Conservation (phyloP, 805 yeast species). For the Ogataea pignaliae region DNA sequence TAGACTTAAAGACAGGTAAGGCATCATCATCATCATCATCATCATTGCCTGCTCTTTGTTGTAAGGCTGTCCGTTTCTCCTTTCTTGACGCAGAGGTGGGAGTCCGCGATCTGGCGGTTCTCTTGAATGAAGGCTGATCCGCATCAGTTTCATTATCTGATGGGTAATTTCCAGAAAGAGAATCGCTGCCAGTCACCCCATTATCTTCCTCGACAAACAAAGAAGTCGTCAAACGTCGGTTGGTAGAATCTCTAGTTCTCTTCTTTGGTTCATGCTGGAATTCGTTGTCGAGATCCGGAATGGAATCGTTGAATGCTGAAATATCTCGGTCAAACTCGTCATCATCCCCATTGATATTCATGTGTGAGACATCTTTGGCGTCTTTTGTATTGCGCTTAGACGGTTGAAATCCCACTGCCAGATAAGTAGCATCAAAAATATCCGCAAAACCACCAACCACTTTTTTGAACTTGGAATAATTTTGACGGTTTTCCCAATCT, state of each 20-base stretch:
- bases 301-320: neutral
- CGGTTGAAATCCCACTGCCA: constrained; percentile 9
- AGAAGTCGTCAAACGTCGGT: neutral
- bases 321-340: neutral
- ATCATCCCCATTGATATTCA: constrained; percentile 5
- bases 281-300: constrained; percentile 16
- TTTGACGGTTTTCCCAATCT: constrained; percentile 11
- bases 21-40: constrained; percentile 22
- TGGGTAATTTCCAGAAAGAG: neutral
- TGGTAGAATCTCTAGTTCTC: neutral
- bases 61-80: neutral
- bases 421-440: constrained; percentile 17
- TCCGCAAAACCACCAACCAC: constrained; percentile 4
- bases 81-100: neutral
- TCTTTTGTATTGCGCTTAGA: constrained; percentile 12
- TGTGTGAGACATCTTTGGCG: constrained; percentile 9
- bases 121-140: constrained; percentile 4
- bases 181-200: neutral
- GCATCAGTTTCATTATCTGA: constrained; percentile 3
- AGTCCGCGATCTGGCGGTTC: neutral
- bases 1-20: constrained; percentile 26
- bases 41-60: neutral
- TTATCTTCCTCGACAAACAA: constrained; percentile 1
- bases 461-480: constrained; percentile 15
- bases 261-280: constrained; percentile 3